Conservation (phyloP, 805 yeast genomes). For the Metschnikowia borealis region DNA sequence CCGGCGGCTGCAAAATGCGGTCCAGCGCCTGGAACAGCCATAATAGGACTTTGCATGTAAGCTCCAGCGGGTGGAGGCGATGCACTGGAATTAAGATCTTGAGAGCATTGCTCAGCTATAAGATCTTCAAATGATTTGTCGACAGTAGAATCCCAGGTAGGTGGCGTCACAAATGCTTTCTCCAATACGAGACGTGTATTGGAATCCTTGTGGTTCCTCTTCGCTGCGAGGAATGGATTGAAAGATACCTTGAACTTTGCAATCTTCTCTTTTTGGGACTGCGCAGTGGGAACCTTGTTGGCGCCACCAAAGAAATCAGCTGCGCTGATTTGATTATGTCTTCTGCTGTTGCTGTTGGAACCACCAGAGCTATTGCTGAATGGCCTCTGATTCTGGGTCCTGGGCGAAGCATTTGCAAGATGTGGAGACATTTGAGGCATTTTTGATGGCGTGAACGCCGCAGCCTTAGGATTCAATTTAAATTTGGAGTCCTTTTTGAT, state of each 20-base stretch:
- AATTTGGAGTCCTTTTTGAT: slow-evolving; percentile 34
- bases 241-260: slow-evolving; percentile 43
- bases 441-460: slow-evolving; percentile 54
- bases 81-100: slow-evolving; percentile 5
- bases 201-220: slow-evolving; percentile 23
- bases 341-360: slow-evolving; percentile 19
- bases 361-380: slow-evolving; percentile 21
- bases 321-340: slow-evolving; percentile 37
- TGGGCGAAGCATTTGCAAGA: slow-evolving; percentile 33
- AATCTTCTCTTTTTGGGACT: slow-evolving; percentile 31
- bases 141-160: slow-evolving; percentile 66
- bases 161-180: slow-evolving; percentile 67
- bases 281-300: slow-evolving; percentile 35
- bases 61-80: slow-evolving; percentile 20
- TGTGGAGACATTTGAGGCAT: slow-evolving; percentile 25
- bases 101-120: slow-evolving; percentile 38
- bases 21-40: slow-evolving; percentile 18
- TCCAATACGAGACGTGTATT: slow-evolving; percentile 40
- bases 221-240: slow-evolving; percentile 50
- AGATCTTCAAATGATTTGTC: slow-evolving; percentile 53
- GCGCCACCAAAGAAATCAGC: slow-evolving; percentile 42
- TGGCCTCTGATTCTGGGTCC: slow-evolving; percentile 30
- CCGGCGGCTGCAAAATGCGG: slow-evolving; percentile 19
- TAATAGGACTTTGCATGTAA: slow-evolving; percentile 31
- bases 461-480: slow-evolving; percentile 68